Percentiles rank a stretch among this genome's conserved stretches.
phyloP scores from a whole-genome alignment of 306 rosid species.

The Senna siamea region DNA sequence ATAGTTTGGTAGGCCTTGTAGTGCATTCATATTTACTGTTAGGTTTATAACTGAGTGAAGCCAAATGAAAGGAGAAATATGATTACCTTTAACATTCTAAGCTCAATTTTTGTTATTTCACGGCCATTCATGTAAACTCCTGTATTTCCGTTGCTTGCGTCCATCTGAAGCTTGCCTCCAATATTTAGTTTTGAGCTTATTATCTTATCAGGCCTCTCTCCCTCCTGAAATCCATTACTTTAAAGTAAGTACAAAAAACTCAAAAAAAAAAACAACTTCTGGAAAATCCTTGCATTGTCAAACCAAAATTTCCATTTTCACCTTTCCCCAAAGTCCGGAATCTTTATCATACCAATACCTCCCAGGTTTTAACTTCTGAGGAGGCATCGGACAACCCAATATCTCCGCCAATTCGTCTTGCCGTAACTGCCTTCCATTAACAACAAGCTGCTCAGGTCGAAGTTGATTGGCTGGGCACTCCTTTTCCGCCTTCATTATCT shows the following conservation, averaged over 20 bases:
- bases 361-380: constrained; percentile 88
- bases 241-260: constrained; percentile 28
- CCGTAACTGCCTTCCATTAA: constrained; percentile 73
- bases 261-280: neutral
- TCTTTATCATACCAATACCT: constrained; percentile 94
- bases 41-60: constrained; percentile 16
- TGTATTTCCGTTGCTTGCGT: constrained; percentile 84
- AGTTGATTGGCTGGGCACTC: constrained; percentile 83
- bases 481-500: constrained; percentile 88
- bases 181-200: constrained; percentile 80
- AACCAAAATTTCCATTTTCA: constrained; percentile 36
- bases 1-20: constrained; percentile 14
- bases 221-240: constrained; percentile 66
- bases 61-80: constrained; percentile 23
- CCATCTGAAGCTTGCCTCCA: constrained; percentile 76
- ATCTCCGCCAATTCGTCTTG: constrained; percentile 85
- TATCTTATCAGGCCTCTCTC: constrained; percentile 82
- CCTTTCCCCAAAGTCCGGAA: constrained; percentile 95
- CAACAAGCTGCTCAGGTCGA: constrained; percentile 82
- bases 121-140: constrained; percentile 89
- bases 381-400: constrained; percentile 70
- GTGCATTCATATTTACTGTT: constrained; percentile 12
- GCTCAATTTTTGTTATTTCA: constrained; percentile 85
- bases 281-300: constrained; percentile 10
- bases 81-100: constrained; percentile 75